phyloP scores from a whole-genome alignment of 2,329 filamentous ascomycete species.

The Colletotrichum aenigma region DNA sequence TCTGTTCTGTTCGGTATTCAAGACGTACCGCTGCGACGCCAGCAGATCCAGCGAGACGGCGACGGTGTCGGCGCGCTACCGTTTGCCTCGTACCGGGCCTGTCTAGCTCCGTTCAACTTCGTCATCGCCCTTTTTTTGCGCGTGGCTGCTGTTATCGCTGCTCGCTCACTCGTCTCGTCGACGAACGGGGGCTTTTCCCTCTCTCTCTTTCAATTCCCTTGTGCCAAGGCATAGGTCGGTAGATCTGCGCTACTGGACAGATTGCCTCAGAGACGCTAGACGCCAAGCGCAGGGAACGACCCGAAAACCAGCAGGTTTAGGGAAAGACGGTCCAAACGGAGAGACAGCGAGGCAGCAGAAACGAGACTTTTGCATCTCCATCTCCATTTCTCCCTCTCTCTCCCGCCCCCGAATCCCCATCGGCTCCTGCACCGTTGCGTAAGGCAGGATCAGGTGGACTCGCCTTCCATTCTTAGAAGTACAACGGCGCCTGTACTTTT shows the following conservation, averaged over 20 bases:
- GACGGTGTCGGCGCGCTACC: not conserved
- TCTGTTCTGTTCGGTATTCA: not conserved
- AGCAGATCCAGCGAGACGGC: not conserved
- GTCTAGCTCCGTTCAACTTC: not conserved
- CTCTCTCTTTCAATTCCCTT: not conserved
- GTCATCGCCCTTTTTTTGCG: constrained; percentile 4
- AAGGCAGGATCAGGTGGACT: not conserved
- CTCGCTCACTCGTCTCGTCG: not conserved
- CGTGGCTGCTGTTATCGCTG: not conserved
- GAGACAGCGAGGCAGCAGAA: not conserved
- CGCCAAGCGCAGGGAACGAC: not conserved
- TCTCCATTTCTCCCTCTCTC: not conserved
- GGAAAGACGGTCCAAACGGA: not conserved
- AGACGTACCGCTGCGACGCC: not conserved
- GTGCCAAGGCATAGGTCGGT: constrained; percentile 9
- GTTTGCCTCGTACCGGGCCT: not conserved
- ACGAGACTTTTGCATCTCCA: not conserved
- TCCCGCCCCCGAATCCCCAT: not conserved
- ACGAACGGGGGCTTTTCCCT: not conserved
- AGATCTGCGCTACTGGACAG: constrained; percentile 15
- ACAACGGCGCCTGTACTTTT: not conserved
- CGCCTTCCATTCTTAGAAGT: not conserved
- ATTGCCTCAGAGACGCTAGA: constrained; percentile 8
- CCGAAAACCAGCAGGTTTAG: not conserved
- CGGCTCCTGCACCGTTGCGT: constrained; percentile 2